Percentiles rank a stretch among this genome's conserved stretches.
phyloP scores from a whole-genome alignment of 805 yeast species.

The Cyberlindnera suaveolens region DNA sequence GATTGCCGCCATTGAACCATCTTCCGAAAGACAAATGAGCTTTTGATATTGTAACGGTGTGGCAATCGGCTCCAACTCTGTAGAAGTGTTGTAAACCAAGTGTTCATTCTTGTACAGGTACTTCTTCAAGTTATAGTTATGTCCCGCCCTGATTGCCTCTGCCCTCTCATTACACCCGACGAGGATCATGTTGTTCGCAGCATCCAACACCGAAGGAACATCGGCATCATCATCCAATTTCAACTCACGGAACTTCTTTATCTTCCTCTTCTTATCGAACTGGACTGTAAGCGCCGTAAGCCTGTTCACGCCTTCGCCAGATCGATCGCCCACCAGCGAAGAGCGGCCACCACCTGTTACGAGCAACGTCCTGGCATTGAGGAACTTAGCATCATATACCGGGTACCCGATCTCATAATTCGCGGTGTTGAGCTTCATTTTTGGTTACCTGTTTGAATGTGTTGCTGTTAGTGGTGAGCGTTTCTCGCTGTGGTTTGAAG shows the following conservation, averaged over 20 bases:
- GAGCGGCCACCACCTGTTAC: slow-evolving; percentile 67
- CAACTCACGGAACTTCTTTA: slow-evolving; percentile 68
- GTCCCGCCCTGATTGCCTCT: slow-evolving; percentile 48
- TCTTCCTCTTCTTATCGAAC: slow-evolving; percentile 41
- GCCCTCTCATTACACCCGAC: slow-evolving; percentile 77
- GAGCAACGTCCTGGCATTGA: slow-evolving; percentile 54
- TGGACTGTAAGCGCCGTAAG: slow-evolving; percentile 64
- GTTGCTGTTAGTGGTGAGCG: neutral
- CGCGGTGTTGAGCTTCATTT: slow-evolving; percentile 18
- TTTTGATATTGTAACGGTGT: slow-evolving; percentile 44
- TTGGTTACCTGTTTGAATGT: neutral
- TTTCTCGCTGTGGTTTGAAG: neutral
- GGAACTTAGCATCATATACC: slow-evolving; percentile 70
- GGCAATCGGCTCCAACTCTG: slow-evolving; percentile 45
- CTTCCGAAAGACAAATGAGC: slow-evolving; percentile 49
- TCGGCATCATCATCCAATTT: slow-evolving; percentile 63
- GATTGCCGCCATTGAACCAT: slow-evolving; percentile 60
- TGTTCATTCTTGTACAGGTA: slow-evolving; percentile 63
- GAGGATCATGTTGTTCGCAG: slow-evolving; percentile 43
- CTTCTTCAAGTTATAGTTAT: slow-evolving; percentile 65
- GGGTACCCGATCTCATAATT: slow-evolving; percentile 56
- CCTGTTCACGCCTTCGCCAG: slow-evolving; percentile 52
- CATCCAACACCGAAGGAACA: slow-evolving; percentile 77
- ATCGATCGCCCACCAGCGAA: slow-evolving; percentile 60
- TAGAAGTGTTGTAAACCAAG: slow-evolving; percentile 58